A percentile compares a stretch with the other conserved stretches of the same genome.
Conservation (phyloP, 2,329 filamentous ascomycete genomes). For the Leptographium radiaticola region DNA sequence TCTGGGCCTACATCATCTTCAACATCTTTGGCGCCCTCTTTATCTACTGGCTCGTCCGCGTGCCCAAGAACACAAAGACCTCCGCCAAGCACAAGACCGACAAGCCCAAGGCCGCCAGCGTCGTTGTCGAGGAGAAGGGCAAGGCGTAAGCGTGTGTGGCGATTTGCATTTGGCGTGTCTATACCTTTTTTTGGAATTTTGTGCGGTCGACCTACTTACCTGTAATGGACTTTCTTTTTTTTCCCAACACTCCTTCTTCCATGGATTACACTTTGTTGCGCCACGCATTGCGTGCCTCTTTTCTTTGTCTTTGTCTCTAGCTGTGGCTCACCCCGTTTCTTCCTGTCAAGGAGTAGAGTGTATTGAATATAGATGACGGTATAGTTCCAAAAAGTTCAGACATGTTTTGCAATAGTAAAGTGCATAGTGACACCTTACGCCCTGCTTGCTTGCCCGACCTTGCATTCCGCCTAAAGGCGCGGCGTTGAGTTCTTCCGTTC, state of each 20-base stretch:
- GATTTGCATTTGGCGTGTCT: too few relatives aligned
- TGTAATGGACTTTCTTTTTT: too few relatives aligned
- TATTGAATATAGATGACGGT: not conserved
- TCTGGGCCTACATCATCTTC: constrained; percentile 40
- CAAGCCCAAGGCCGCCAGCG: constrained; percentile 8
- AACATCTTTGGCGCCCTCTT: constrained; percentile 33
- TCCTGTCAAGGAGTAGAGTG: not conserved
- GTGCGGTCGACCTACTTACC: too few relatives aligned
- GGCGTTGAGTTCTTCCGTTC: too few relatives aligned
- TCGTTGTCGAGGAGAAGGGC: constrained; percentile 7
- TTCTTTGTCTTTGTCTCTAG: not conserved
- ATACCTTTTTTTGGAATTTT: too few relatives aligned
- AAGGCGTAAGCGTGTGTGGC: constrained; percentile 5
- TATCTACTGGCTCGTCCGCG: constrained; percentile 14
- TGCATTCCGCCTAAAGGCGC: too few relatives aligned
- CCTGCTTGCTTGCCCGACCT: too few relatives aligned
- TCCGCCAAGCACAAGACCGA: not conserved
- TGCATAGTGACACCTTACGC: too few relatives aligned
- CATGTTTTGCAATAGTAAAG: not conserved
- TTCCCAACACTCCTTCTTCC: not conserved
- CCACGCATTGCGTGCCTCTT: not conserved
- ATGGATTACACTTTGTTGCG: not conserved
- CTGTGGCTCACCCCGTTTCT: not conserved
- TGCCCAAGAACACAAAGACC: constrained; percentile 15
- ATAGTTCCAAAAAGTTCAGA: not conserved